Evolutionary conservation across 1,284 basidiomycete genomes (phyloP), one percentile per base, ranked within the genome.

Genomic region (Marasmius fiardii): DNA sequence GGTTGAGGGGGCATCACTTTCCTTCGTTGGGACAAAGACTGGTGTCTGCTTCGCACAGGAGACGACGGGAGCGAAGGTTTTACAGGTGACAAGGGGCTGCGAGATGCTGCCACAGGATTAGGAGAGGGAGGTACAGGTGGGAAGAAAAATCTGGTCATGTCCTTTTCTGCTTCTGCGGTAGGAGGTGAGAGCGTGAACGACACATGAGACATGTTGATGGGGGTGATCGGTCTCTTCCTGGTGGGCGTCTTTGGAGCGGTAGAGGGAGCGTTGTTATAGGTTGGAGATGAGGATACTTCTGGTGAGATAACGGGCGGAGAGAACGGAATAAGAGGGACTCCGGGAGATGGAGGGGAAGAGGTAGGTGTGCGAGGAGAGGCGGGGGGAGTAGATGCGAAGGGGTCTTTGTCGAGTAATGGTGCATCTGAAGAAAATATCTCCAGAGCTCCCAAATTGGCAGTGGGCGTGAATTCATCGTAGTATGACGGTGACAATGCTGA

Each of bases 401-500:
- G 39, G 20, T 41, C 39, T 20, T 41, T 16, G 39, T 41, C 39
- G n/a, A 41, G 39, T 41, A 41, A 16, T 2, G 16, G 7, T 20
- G 20, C 16, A 4, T 41, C 39, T n/a, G 16, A 16, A n/a, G 20
- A 41, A 20, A 16, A 18, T 18, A 41, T 16, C 7, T 8, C 11
- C 11, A 41, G 39, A 18, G 39, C 39, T 7, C 7, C 16, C 39
- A 41, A 41, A 16, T 41, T 20, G 6, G 39, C 39, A 41, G 39
- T 14, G n/a, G 7, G 39, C 39, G 39, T 18, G 20, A 41, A 41
- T n/a, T 41, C 39, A 41, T 41, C 39, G 39, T 41, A 41, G 7
- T 50, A 56, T 8, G 61, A 54, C 2, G 55, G 57, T 45, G 61
- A 61, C 28, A 55, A 60, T n/a, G 61, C 48, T n/a, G 62, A 61